A percentile compares a stretch with the other conserved stretches of the same genome.
Evolutionary conservation across 768 basidiomycete species (phyloP).

Genomic region (Xerocomellus dryophilus): DNA sequence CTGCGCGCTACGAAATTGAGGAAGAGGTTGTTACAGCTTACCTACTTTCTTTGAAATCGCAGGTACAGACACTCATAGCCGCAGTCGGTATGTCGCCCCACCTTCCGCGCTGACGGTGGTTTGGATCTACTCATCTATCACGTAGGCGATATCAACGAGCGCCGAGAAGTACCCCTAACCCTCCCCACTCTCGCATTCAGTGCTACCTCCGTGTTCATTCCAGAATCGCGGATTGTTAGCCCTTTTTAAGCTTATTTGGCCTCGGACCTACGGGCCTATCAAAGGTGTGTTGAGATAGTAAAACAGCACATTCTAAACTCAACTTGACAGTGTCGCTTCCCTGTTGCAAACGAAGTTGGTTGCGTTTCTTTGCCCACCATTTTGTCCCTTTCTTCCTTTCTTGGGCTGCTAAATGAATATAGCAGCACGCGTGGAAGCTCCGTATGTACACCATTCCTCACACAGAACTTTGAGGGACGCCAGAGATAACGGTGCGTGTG

Average conservation of each 20-base stretch:
- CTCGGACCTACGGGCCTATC: slow-evolving; percentile 14
- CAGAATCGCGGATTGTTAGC: slow-evolving; percentile 10
- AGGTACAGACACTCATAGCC: slow-evolving; percentile 3
- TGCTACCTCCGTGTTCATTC: slow-evolving; percentile 6
- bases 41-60: slow-evolving; percentile 5
- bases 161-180: slow-evolving; percentile 10
- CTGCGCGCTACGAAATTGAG: background rate
- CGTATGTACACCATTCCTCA: no score
- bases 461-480: no score
- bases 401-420: no score
- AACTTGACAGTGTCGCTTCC: no score
- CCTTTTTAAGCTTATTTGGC: slow-evolving; percentile 14
- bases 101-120: no score
- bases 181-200: background rate
- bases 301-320: no score
- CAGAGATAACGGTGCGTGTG: no score
- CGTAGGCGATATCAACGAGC: slow-evolving; percentile 16
- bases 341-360: no score
- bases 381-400: no score
- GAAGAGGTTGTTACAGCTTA: slow-evolving; percentile 4
- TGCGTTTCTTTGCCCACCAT: no score
- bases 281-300: slow-evolving; percentile 3
- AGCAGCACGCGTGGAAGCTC: no score
- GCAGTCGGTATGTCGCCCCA: slow-evolving; percentile 4
- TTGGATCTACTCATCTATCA: no score